Conservation (phyloP, 1,284 basidiomycete genomes). For the Ganoderma sinense region DNA sequence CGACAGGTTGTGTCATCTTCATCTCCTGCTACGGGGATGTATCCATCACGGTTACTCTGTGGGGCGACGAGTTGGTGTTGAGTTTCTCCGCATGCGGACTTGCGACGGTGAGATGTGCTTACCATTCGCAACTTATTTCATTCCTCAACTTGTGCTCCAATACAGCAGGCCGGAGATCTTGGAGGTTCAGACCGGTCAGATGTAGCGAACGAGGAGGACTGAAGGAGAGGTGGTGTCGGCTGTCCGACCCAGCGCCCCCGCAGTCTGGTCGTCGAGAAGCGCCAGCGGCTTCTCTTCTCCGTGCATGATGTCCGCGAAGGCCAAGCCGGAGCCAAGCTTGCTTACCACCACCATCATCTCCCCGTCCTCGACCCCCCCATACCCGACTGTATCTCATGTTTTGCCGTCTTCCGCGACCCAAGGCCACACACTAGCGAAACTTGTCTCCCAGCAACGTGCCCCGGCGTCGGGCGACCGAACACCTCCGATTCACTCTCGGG, state of each 20-base stretch:
- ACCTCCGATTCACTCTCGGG: background rate
- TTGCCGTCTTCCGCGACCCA: background rate
- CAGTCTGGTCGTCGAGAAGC: background rate
- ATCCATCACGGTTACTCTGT: slow-evolving; percentile 19
- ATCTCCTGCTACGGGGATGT: slow-evolving; percentile 22
- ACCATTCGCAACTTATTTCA: slow-evolving; percentile 8
- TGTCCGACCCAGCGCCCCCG: background rate
- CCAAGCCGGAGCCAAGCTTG: background rate
- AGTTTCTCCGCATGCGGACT: background rate
- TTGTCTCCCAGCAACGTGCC: no score
- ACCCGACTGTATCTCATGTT: background rate
- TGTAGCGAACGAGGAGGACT: background rate
- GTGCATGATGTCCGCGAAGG: background rate
- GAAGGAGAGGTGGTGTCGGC: background rate
- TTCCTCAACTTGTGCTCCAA: background rate
- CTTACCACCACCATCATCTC: background rate
- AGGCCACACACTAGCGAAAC: no score
- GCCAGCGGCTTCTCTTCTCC: background rate
- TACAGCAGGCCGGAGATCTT: background rate
- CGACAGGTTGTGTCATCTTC: background rate
- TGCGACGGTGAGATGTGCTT: background rate
- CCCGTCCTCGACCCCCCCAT: background rate
- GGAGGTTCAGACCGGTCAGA: background rate
- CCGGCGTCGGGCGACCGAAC: background rate
- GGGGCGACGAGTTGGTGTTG: background rate